phyloP scores from a whole-genome alignment of 2,329 filamentous ascomycete species.

The Ceratocystiopsis minuta region DNA sequence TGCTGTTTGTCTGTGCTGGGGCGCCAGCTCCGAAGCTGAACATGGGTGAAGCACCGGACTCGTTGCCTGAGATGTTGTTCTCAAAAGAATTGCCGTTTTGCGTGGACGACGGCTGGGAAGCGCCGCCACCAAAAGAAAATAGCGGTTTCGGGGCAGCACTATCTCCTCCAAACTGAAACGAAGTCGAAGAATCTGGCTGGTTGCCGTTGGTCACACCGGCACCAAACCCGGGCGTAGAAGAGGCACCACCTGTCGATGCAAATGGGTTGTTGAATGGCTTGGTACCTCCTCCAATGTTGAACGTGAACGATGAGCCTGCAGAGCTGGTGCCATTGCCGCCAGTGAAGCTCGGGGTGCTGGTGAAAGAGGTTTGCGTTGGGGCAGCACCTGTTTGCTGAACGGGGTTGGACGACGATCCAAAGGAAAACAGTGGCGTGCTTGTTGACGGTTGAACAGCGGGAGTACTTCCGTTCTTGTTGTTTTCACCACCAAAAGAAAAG shows the following conservation, averaged over 20 bases:
- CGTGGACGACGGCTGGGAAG: constrained; percentile 9
- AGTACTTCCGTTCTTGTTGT: not conserved
- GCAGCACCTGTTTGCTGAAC: not conserved
- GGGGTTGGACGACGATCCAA: constrained; percentile 2
- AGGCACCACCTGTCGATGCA: constrained; percentile 11
- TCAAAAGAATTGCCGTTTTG: constrained; percentile 5
- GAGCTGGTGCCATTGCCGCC: constrained; percentile 7
- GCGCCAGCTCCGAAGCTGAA: constrained; percentile 19
- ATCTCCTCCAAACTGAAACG: constrained; percentile 10
- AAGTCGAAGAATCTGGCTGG: constrained; percentile 5
- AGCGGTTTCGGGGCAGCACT: constrained; percentile 4
- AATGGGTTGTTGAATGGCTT: constrained; percentile 23
- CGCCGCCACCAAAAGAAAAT: constrained; percentile 20
- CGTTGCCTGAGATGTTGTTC: constrained; percentile 8
- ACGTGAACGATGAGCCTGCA: constrained; percentile 20
- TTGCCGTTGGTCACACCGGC: constrained; percentile 4
- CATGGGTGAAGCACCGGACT: constrained; percentile 5
- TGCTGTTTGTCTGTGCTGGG: constrained; percentile 13
- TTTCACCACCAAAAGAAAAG: constrained; percentile 1
- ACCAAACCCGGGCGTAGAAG: constrained; percentile 18
- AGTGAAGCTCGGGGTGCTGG: constrained; percentile 4
- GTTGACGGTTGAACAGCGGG: not conserved
- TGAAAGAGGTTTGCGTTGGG: no score
- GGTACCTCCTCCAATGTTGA: constrained; percentile 16
- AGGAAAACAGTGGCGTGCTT: constrained; percentile 2